Evolutionary conservation across 2,329 filamentous ascomycete species (phyloP).

Genomic region (Cladophialophora carrionii): DNA sequence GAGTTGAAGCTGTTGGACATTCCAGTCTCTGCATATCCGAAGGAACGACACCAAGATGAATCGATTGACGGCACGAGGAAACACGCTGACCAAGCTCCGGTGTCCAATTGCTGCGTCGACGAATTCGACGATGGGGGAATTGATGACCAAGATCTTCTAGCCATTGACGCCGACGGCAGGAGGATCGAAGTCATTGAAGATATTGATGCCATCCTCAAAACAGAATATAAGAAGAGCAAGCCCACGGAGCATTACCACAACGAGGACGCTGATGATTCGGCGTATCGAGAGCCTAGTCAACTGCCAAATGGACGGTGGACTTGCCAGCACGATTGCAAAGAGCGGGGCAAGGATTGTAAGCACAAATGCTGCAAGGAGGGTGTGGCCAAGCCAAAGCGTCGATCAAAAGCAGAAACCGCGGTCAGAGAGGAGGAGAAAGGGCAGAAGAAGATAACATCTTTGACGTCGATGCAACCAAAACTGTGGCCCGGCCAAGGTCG

Average conservation of each 20-base stretch:
- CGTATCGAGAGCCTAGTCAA: slow-evolving; percentile 50
- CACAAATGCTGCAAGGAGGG: slow-evolving; percentile 75
- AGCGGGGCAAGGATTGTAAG: slow-evolving; percentile 64
- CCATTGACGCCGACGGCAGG: slow-evolving; percentile 50
- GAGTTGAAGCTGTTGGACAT: slow-evolving; percentile 55
- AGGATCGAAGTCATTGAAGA: slow-evolving; percentile 58
- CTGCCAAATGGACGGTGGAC: slow-evolving; percentile 73
- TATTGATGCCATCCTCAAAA: slow-evolving; percentile 31
- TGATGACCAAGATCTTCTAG: slow-evolving; percentile 58
- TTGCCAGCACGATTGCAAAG: slow-evolving; percentile 72
- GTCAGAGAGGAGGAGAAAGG: slow-evolving; percentile 17
- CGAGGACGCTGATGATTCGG: slow-evolving; percentile 19
- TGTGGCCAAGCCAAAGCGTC: slow-evolving; percentile 64
- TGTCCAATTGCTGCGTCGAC: slow-evolving; percentile 44
- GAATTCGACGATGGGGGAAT: slow-evolving; percentile 59
- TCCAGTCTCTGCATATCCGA: slow-evolving; percentile 51
- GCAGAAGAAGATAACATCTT: slow-evolving; percentile 28
- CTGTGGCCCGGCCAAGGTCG: not conserved
- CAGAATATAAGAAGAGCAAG: slow-evolving; percentile 27
- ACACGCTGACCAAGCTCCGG: slow-evolving; percentile 29
- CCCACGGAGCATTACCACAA: slow-evolving; percentile 28
- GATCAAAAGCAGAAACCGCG: slow-evolving; percentile 39
- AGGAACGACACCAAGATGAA: slow-evolving; percentile 29
- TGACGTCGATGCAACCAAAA: slow-evolving; percentile 14
- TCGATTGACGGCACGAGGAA: slow-evolving; percentile 10